Base-by-base conservation (phyloP, 768 basidiomycete species). In the Pleurotus giganteus region DNA sequence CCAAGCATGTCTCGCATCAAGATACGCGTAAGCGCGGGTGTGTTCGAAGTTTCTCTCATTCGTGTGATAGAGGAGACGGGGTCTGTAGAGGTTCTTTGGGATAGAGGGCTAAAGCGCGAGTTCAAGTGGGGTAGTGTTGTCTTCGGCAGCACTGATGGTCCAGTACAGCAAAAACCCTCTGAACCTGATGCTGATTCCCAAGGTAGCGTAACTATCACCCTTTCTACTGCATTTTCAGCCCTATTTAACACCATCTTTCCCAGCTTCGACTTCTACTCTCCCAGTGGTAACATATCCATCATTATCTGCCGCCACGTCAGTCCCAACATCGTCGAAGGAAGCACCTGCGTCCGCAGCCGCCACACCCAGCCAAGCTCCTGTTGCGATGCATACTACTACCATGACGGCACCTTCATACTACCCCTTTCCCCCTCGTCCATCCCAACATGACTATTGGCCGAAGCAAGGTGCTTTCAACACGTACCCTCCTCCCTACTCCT, bases 91-190 rank as follows among this genome's bases (percentile, higher is more conserved):
- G 91, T 95, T 3, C 66, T 89, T 5, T 94, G 92, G 88, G 89
- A 91, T 63, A 74, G 80, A 24, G 86, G 85, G 6, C 60, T 83
- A 32, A 88, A 84, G 69, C 76, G 83, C 53, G 89, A 91, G 66
- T 89, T 92, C 64, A 91, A 89, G 66, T 92, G 90, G 90, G 81
- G 84, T 26, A 85, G 84, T 61, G 82, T 92, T 17, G 79, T 91
- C 17, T 86, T 90, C 56, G 89, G 88, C n/a, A 84, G 77, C 46
- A 85, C 82, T 1, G 87, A 88, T 44, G 81, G 74, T 12, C 83
- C 84, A 52, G 81, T 89, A n/a, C 79, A 80, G 50, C 87, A 88
- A 64, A 89, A 86, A 60, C 88, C 88, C 17, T 75, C 80, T 2
- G 85, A 85, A 58, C 68, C 77, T 26, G 71, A 72, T 9, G 63